Conservation (phyloP, 768 basidiomycete genomes). For the Termitomyces titanicus region DNA sequence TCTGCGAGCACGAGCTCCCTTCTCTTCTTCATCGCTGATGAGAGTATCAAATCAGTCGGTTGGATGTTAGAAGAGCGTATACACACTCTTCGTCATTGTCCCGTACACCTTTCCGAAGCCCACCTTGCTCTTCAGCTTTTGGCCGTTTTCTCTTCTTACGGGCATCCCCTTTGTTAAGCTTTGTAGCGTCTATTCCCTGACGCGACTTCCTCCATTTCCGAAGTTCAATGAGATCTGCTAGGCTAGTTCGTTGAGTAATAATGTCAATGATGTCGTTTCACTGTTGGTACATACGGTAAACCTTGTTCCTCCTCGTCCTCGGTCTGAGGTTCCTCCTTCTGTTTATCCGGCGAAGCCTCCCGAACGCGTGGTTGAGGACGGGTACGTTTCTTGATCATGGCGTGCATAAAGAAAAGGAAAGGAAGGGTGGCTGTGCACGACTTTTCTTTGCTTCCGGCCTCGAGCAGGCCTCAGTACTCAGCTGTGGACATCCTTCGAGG, state of each 20-base stretch:
- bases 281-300: conserved; percentile 42
- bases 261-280: neutral
- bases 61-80: neutral
- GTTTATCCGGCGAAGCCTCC: conserved; percentile 40
- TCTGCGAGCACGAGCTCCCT: conserved; percentile 66
- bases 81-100: conserved; percentile 64
- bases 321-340: conserved; percentile 29
- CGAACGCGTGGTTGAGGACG: conserved; percentile 61
- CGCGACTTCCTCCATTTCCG: conserved; percentile 69
- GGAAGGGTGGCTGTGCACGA: conserved; percentile 15
- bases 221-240: conserved; percentile 83
- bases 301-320: conserved; percentile 43
- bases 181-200: conserved; percentile 83
- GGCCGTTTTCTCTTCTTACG: conserved; percentile 65
- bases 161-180: conserved; percentile 79
- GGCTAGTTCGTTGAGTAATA: conserved; percentile 32
- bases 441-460: neutral
- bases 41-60: neutral
- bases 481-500: too few species aligned
- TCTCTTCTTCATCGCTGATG: conserved; percentile 57
- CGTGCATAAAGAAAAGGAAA: neutral
- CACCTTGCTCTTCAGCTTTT: conserved; percentile 48
- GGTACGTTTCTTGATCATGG: conserved; percentile 72
- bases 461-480: too few species aligned
- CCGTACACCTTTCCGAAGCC: conserved; percentile 49